Percentiles rank a stretch among this genome's conserved stretches.
Evolutionary conservation across 306 rosid species (phyloP).

Genomic region (Comarum palustre): DNA sequence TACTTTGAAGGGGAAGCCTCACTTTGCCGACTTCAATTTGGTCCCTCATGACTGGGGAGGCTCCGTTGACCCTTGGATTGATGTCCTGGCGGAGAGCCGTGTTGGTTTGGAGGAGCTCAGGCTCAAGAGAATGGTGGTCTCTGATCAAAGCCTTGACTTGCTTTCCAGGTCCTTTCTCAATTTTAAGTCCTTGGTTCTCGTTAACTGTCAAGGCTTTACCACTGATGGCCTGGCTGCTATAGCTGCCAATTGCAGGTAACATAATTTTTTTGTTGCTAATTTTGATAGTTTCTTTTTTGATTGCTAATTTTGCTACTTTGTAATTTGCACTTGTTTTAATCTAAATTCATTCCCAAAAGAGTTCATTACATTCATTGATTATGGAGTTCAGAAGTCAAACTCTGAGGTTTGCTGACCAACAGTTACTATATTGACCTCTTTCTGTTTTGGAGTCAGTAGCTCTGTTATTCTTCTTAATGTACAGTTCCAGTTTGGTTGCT

Average conservation of each 20-base stretch:
- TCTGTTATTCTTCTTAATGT: not conserved
- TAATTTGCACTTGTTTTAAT: not conserved
- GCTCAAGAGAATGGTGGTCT: constrained; percentile 84
- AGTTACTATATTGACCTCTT: not conserved
- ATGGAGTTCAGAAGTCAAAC: not conserved
- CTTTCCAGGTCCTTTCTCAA: constrained; percentile 70
- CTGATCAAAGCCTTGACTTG: constrained; percentile 78
- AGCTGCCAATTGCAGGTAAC: constrained; percentile 87
- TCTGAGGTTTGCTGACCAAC: not conserved
- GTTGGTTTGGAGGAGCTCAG: constrained; percentile 75
- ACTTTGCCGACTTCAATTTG: constrained; percentile 92
- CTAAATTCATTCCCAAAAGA: not conserved
- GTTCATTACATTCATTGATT: not conserved
- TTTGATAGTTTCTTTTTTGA: not conserved
- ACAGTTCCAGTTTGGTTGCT: not conserved
- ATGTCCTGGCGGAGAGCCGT: constrained; percentile 46
- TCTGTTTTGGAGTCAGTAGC: not conserved
- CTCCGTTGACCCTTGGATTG: constrained; percentile 72
- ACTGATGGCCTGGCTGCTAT: constrained; percentile 86
- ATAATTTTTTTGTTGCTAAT: not conserved
- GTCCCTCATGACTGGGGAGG: constrained; percentile 92
- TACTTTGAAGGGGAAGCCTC: constrained; percentile 90
- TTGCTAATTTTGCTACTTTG: not conserved
- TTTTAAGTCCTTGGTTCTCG: constrained; percentile 77
- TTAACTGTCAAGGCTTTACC: constrained; percentile 89